These are phyloP conservation scores for Cordyceps cateniannulata DNA, from an alignment of 2,329 filamentous ascomycete genomes.

Conservation along the genomic window DNA sequence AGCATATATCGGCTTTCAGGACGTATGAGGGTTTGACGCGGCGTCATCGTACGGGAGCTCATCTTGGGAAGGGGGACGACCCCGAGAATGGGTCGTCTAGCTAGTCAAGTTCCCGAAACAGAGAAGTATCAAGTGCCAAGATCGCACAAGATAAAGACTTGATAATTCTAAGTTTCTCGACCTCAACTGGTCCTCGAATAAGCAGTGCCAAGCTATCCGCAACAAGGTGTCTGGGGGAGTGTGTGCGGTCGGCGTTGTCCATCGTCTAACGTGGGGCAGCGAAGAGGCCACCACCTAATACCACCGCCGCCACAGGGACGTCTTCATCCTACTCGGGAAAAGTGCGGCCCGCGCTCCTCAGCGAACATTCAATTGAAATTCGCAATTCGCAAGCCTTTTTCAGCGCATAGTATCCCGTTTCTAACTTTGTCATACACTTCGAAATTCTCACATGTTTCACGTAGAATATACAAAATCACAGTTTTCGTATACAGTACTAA, in stretches of 20 bases:
- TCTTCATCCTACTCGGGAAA: conserved; percentile 4
- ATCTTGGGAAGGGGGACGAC: conserved; percentile 28
- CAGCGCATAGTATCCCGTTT: not conserved
- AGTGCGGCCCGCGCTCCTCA: conserved; percentile 7
- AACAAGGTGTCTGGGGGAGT: conserved; percentile 3
- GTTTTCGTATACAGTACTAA: not conserved
- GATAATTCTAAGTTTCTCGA: not conserved
- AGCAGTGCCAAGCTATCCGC: conserved; percentile 9
- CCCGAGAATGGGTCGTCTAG: conserved; percentile 25
- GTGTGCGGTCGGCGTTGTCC: not conserved
- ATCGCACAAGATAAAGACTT: not conserved
- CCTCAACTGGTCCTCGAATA: not conserved
- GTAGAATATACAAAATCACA: not conserved
- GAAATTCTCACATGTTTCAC: no score
- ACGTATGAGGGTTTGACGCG: conserved; percentile 13
- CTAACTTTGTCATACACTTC: no score
- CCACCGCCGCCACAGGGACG: not conserved
- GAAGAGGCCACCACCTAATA: conserved; percentile 7
- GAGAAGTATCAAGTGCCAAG: not conserved
- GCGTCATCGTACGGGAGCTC: conserved; percentile 32
- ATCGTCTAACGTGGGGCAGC: conserved; percentile 10
- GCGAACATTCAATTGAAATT: not conserved
- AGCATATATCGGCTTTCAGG: not conserved
- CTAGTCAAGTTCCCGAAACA: conserved; percentile 11
- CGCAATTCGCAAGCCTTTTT: not conserved